Percentiles rank a stretch among this genome's conserved stretches.
phyloP scores from a whole-genome alignment of 2,329 filamentous ascomycete genomes.

The Zymoseptoria brevis region DNA sequence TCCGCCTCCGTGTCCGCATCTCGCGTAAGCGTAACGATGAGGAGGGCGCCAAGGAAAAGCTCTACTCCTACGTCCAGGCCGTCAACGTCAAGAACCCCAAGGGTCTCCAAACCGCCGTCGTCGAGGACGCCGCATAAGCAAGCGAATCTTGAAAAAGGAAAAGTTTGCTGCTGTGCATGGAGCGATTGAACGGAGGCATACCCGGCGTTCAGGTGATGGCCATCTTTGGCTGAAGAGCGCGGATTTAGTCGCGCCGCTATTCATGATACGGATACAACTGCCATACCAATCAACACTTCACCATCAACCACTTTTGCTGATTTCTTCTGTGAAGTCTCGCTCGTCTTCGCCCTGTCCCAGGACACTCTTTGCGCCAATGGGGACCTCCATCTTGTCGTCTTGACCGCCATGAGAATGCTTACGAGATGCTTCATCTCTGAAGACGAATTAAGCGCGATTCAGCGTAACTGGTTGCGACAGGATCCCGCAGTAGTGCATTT shows the following conservation, averaged over 20 bases:
- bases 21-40: conserved; percentile 99
- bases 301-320: neutral
- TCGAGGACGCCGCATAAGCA: conserved; percentile 50
- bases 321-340: neutral
- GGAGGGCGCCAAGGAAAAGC: conserved; percentile 98
- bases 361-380: too few species aligned
- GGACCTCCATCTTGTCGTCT: too few species aligned
- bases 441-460: too few species aligned
- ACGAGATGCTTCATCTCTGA: too few species aligned
- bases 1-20: conserved; percentile 95
- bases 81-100: conserved; percentile 99
- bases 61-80: conserved; percentile 99
- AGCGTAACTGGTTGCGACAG: too few species aligned
- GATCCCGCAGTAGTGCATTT: too few species aligned
- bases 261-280: neutral
- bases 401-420: too few species aligned
- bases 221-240: neutral
- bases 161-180: neutral
- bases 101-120: conserved; percentile 87
- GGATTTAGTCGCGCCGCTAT: neutral
- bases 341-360: too few species aligned
- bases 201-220: neutral
- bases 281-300: neutral
- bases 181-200: neutral
- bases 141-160: neutral